Evolutionary conservation across 73 alveolate genomes (phyloP).

Genomic region (Paramecium tetraurelia): DNA sequence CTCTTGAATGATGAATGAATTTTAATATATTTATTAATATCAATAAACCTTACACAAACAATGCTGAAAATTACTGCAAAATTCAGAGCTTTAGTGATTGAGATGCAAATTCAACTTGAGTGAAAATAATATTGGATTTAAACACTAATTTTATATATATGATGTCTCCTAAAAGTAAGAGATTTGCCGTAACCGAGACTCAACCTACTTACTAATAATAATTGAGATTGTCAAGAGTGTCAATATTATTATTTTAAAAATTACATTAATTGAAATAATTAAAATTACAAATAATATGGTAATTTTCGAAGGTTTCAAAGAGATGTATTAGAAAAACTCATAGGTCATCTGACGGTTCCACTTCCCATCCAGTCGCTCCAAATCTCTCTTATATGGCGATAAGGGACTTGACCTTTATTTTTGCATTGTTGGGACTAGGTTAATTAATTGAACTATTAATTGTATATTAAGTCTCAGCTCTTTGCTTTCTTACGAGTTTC

Average conservation of each 20-base stretch:
- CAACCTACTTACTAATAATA: neutral
- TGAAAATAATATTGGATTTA: neutral
- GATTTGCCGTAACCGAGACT: neutral
- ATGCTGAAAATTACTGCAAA: neutral
- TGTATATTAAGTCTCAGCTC: conserved; percentile 16
- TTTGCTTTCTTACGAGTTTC: neutral
- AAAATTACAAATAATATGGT: neutral
- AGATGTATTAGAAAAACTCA: neutral
- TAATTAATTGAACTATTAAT: neutral
- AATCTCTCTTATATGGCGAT: neutral
- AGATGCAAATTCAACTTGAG: neutral
- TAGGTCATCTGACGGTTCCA: neutral
- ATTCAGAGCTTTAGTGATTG: neutral
- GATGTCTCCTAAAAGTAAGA: neutral
- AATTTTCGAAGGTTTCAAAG: neutral
- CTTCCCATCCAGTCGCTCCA: conserved; percentile 19
- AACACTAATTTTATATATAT: neutral
- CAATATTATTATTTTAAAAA: neutral
- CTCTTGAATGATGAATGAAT: neutral
- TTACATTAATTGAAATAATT: neutral
- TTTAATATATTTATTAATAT: neutral
- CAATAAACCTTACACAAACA: neutral
- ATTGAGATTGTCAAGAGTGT: neutral
- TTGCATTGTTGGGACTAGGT: neutral
- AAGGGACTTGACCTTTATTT: neutral